A percentile compares a stretch with the other conserved stretches of the same genome.
Conservation (phyloP, 257 asterid genomes). For the Mentha longifolia region DNA sequence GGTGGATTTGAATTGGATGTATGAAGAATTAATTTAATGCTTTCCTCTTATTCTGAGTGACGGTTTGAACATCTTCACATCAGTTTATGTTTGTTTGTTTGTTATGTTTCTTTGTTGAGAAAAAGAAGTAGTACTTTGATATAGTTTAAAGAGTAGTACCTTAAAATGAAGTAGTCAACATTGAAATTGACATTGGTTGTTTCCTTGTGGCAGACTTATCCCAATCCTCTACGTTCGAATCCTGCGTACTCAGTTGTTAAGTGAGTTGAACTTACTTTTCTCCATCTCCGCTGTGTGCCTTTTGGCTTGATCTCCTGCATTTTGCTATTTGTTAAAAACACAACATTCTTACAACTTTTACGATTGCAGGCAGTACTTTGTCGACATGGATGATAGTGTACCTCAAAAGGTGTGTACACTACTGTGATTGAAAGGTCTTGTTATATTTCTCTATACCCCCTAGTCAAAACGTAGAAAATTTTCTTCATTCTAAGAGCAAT, state of each 20-base stretch:
- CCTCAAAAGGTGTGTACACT: slow-evolving; percentile 55
- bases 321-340: slow-evolving; percentile 12
- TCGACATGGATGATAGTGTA: slow-evolving; percentile 54
- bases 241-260: slow-evolving; percentile 64
- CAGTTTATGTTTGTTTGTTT: not conserved
- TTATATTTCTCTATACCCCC: not conserved
- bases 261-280: slow-evolving; percentile 39
- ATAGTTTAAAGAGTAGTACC: not conserved
- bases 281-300: slow-evolving; percentile 13
- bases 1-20: slow-evolving; percentile 1
- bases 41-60: not conserved
- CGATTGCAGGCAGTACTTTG: slow-evolving; percentile 59
- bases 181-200: slow-evolving; percentile 23
- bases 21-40: not conserved
- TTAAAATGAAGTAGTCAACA: slow-evolving; percentile 11
- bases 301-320: slow-evolving; percentile 19
- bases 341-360: slow-evolving; percentile 12
- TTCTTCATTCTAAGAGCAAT: slow-evolving; percentile 4
- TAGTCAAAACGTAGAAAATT: not conserved
- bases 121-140: slow-evolving; percentile 2
- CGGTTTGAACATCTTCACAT: not conserved
- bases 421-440: slow-evolving; percentile 16
- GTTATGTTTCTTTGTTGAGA: not conserved
- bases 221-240: slow-evolving; percentile 55
- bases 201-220: slow-evolving; percentile 45